phyloP scores from a whole-genome alignment of 2,329 filamentous ascomycete genomes.

The Rutstroemia sp. region DNA sequence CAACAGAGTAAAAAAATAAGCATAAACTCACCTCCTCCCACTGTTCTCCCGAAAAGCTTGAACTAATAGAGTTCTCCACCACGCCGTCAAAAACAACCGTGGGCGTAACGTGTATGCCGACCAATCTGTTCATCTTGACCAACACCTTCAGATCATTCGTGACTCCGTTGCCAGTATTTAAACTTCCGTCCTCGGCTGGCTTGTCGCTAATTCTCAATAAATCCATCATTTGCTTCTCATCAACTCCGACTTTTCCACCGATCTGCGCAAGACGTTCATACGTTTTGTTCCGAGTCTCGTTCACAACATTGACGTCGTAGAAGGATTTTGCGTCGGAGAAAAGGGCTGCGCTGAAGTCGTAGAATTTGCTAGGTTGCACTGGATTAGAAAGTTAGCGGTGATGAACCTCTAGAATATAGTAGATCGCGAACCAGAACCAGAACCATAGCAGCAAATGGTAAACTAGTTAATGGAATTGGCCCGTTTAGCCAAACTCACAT shows the following conservation, averaged over 20 bases:
- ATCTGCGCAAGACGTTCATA: constrained; percentile 73
- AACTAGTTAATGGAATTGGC: not conserved
- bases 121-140: constrained; percentile 70
- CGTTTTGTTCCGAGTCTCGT: constrained; percentile 77
- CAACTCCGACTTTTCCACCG: constrained; percentile 58
- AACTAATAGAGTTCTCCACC: constrained; percentile 70
- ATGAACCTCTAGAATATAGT: not conserved
- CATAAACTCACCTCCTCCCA: constrained; percentile 54
- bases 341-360: constrained; percentile 56
- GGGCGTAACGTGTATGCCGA: constrained; percentile 84
- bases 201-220: constrained; percentile 63
- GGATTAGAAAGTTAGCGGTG: not conserved
- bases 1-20: not conserved
- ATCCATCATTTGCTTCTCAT: constrained; percentile 61
- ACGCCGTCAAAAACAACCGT: constrained; percentile 86
- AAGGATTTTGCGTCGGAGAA: constrained; percentile 66
- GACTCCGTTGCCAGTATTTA: constrained; percentile 75
- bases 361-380: constrained; percentile 46
- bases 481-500: constrained; percentile 34
- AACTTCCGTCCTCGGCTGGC: constrained; percentile 54
- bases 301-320: constrained; percentile 79
- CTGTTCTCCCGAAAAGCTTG: constrained; percentile 69
- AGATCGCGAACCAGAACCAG: not conserved
- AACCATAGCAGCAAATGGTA: too few relatives aligned
- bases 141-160: constrained; percentile 80